Evolutionary conservation across 495 filamentous ascomycete genomes (phyloP), one percentile per base, ranked within the genome.

Genomic region (Penicillium cinerascens): DNA sequence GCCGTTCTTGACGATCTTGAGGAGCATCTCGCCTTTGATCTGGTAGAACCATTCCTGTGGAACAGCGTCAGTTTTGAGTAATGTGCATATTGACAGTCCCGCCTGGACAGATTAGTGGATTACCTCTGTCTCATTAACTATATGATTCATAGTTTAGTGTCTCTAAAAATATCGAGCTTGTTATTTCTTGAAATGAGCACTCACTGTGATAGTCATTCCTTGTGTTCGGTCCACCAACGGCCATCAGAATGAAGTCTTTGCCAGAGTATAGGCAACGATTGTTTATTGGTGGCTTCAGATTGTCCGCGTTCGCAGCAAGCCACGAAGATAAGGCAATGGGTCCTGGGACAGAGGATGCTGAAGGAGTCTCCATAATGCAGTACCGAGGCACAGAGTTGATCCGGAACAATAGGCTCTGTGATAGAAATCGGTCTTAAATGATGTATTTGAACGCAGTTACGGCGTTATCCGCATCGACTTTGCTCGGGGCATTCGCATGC

Each of bases 1-100:
- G 55, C 82, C 44, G 18, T 69, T 58, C 22, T 81, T 76, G 39
- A 93, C 87, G 5, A 91, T 84, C 58, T 91, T 92, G 41, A 95
- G 81, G 26, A 91, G 70, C 90, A 95, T 92, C 42, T 77, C 75
- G 54, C 89, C 89, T 56, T 83, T 81, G 74, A 92, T 83, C 66
- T 93, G 89, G 75, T 89, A 95, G 78, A 93, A 95, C 86, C 86
- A 93, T 64, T 95, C 89, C 15, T 90, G 33, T 16, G 13, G 6
- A 2, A 39, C 6, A 39, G n/a, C 6, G 37, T 39, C 9, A 16
- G 37, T n/a, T 17, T 39, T 16, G 37, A 16, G 15, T 8, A 10
- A 29, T 1, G 11, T 6, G 37, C 6, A 39, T 39, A 15, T 1
- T 6, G 6, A 17, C n/a, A 16, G 18, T 2, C 15, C 18, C 18